Evolutionary conservation across 2,329 filamentous ascomycete genomes (phyloP).

Genomic region (Botrytis deweyae): DNA sequence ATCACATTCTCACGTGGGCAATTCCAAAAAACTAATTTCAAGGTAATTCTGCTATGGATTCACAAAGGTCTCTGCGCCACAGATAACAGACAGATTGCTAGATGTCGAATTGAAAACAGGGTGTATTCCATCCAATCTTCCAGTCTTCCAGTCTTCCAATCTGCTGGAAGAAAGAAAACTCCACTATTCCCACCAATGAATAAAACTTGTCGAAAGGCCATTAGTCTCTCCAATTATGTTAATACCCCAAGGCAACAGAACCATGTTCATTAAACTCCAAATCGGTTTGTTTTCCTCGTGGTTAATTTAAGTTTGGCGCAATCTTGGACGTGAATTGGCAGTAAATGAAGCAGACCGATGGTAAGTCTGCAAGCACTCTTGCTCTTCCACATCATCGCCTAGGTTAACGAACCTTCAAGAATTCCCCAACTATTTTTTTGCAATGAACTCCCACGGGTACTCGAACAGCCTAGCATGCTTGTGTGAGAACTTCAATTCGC

Average conservation of each 20-base stretch:
- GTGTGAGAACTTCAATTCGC: neutral
- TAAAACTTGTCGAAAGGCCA: neutral
- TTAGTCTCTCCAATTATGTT: neutral
- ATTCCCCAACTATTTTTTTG: neutral
- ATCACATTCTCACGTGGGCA: neutral
- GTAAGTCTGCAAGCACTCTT: neutral
- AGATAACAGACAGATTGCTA: neutral
- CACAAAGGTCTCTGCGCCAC: neutral
- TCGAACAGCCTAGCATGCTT: neutral
- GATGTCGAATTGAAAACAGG: neutral
- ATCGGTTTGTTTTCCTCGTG: neutral
- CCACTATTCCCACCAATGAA: neutral
- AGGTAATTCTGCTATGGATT: neutral
- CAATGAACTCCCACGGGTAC: neutral
- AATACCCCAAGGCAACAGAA: neutral
- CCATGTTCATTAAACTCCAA: neutral
- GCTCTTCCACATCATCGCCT: neutral
- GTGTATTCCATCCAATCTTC: neutral
- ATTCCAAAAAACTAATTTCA: neutral
- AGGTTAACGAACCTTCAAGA: neutral
- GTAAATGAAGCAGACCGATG: neutral
- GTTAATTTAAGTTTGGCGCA: neutral
- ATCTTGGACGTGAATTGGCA: neutral
- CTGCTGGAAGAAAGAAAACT: neutral
- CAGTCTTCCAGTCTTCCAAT: neutral